Conservation (phyloP, 345 rosid genomes). For the Bruguiera parviflora region DNA sequence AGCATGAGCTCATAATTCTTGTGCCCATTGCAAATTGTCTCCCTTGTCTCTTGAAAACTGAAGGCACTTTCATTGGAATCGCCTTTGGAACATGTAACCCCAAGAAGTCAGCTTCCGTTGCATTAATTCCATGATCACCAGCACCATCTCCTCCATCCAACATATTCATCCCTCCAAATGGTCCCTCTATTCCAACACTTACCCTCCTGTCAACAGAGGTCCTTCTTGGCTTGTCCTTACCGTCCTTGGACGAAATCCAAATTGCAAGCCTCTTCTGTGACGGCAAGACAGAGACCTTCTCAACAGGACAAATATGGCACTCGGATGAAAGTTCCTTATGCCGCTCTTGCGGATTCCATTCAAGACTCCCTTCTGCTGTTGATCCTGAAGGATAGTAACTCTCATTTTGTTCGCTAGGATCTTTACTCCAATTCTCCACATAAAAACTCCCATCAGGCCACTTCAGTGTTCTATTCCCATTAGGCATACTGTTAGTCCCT, state of each 20-base stretch:
- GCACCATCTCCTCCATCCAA: slow-evolving; percentile 44
- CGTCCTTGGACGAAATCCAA: slow-evolving; percentile 68
- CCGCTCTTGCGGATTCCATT: slow-evolving; percentile 69
- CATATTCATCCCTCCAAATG: slow-evolving; percentile 61
- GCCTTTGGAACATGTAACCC: slow-evolving; percentile 30
- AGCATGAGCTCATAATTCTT: slow-evolving; percentile 95
- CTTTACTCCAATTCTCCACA: slow-evolving; percentile 80
- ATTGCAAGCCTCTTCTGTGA: slow-evolving; percentile 82
- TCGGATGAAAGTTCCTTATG: slow-evolving; percentile 32
- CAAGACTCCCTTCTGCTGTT: slow-evolving; percentile 29
- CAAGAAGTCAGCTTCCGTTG: slow-evolving; percentile 40
- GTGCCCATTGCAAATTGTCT: slow-evolving; percentile 84
- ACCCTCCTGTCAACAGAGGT: slow-evolving; percentile 80
- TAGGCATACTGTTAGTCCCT: too few species aligned
- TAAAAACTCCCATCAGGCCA: slow-evolving; percentile 84
- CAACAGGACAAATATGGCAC: slow-evolving; percentile 45
- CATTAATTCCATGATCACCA: slow-evolving; percentile 8
- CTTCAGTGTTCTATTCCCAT: slow-evolving; percentile 63
- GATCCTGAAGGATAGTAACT: slow-evolving; percentile 64
- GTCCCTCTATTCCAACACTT: slow-evolving; percentile 71
- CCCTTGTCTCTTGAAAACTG: slow-evolving; percentile 66
- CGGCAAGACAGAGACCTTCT: slow-evolving; percentile 65
- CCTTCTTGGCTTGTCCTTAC: slow-evolving; percentile 47
- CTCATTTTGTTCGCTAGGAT: slow-evolving; percentile 71
- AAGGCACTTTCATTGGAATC: slow-evolving; percentile 59